These are phyloP conservation scores for Ceratocystis albifundus DNA, from an alignment of 2,329 filamentous ascomycete species.

Conservation along the genomic window DNA sequence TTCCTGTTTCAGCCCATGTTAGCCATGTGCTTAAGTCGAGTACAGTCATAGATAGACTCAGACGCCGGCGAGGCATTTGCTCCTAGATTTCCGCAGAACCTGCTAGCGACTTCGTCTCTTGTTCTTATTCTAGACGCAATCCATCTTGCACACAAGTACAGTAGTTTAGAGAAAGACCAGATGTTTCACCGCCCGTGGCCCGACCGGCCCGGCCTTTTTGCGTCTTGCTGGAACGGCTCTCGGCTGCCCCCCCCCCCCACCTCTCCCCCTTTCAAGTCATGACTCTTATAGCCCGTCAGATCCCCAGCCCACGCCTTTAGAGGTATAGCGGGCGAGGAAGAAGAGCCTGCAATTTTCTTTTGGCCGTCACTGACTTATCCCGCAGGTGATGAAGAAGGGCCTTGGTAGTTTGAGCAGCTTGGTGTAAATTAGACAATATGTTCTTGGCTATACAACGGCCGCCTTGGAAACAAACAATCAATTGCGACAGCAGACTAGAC, in stretches of 20 bases:
- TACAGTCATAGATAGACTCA: not conserved
- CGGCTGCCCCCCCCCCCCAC: not conserved
- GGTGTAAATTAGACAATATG: too few species aligned
- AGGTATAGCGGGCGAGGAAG: not conserved
- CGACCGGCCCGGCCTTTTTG: not conserved
- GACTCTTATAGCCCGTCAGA: not conserved
- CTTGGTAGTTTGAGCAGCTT: too few species aligned
- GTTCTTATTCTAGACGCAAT: not conserved
- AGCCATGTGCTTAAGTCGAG: not conserved
- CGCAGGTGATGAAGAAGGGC: too few species aligned
- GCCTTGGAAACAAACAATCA: too few species aligned
- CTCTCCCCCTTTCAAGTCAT: not conserved
- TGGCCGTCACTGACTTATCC: too few species aligned
- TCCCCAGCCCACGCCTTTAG: not conserved
- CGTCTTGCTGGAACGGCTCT: not conserved
- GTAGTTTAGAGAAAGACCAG: not conserved
- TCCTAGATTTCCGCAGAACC: not conserved
- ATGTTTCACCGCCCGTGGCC: not conserved
- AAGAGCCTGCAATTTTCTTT: not conserved
- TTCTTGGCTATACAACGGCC: too few species aligned
- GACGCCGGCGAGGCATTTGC: too few species aligned
- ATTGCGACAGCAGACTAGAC: too few species aligned
- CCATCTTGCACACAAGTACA: too few species aligned
- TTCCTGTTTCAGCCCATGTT: not conserved
- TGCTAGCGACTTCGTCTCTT: not conserved